Evolutionary conservation across 108 stramenopile genomes (phyloP).

Genomic region (Phaeodactylum tricornutum): DNA sequence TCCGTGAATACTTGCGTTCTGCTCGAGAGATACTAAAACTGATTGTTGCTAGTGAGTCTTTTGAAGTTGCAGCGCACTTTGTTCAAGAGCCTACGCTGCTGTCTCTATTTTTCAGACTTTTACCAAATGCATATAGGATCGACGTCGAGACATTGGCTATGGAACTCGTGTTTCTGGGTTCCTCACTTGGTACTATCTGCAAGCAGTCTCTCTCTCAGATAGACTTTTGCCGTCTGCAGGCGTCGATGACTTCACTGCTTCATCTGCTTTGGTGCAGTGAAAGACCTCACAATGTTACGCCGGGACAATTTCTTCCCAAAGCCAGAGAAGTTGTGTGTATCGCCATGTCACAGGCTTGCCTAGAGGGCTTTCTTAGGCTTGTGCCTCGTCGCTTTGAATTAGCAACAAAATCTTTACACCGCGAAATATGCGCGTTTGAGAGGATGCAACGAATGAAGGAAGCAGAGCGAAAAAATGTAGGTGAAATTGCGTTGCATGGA

Average conservation of each 20-base stretch:
- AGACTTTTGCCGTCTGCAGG: constrained; percentile 19
- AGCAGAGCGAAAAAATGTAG: no score
- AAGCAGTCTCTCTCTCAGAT: constrained; percentile 13
- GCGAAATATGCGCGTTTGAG: neutral
- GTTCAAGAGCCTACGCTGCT: constrained; percentile 36
- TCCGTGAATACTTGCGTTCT: constrained; percentile 12
- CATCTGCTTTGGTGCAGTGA: constrained; percentile 16
- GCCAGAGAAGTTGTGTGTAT: neutral
- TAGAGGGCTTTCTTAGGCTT: neutral
- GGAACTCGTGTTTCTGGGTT: constrained; percentile 25
- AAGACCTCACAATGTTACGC: neutral
- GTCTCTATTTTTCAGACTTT: constrained; percentile 37
- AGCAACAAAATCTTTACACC: neutral
- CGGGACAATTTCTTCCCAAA: neutral
- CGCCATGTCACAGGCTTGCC: neutral
- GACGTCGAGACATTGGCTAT: constrained; percentile 34
- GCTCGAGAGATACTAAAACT: constrained; percentile 20
- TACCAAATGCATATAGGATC: constrained; percentile 35
- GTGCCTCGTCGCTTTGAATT: neutral
- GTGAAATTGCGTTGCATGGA: no score
- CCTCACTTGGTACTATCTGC: constrained; percentile 20
- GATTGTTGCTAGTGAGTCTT: neutral
- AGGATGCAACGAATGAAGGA: neutral
- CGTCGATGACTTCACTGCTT: constrained; percentile 12
- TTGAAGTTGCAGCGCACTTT: no score